Conservation (phyloP, 2,329 filamentous ascomycete genomes). For the Ceratocystis huliohia region DNA sequence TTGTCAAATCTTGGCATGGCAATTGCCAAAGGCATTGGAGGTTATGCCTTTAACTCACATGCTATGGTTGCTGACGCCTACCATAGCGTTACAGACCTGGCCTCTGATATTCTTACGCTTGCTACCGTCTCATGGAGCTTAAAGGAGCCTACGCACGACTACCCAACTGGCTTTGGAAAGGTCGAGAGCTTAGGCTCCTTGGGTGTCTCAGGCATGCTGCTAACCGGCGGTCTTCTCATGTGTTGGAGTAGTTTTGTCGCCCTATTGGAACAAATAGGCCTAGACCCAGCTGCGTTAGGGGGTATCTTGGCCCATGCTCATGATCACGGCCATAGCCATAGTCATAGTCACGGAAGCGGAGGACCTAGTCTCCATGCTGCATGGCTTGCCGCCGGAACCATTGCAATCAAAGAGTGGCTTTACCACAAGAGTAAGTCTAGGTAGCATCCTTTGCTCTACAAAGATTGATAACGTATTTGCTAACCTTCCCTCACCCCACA, state of each 20-base stretch:
- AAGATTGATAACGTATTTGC: neutral
- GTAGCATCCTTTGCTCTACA: neutral
- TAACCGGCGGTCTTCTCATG: slow-evolving; percentile 86
- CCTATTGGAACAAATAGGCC: slow-evolving; percentile 21
- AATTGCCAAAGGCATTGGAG: slow-evolving; percentile 79
- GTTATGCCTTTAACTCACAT: slow-evolving; percentile 90
- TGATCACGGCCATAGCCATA: slow-evolving; percentile 51
- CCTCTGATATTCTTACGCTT: slow-evolving; percentile 87
- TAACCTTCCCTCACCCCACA: slow-evolving; percentile 28
- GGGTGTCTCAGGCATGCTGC: slow-evolving; percentile 81
- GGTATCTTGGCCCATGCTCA: slow-evolving; percentile 52
- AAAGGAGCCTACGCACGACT: slow-evolving; percentile 67
- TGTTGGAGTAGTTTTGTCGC: slow-evolving; percentile 55
- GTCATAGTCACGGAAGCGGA: slow-evolving; percentile 36
- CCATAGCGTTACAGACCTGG: slow-evolving; percentile 88
- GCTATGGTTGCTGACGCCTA: slow-evolving; percentile 87
- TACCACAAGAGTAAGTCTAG: slow-evolving; percentile 79
- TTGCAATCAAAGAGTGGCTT: slow-evolving; percentile 89
- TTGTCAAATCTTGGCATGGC: slow-evolving; percentile 91
- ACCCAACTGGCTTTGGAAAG: slow-evolving; percentile 90
- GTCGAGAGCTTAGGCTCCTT: slow-evolving; percentile 91
- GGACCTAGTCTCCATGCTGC: slow-evolving; percentile 82
- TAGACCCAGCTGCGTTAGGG: slow-evolving; percentile 37
- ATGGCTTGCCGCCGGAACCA: slow-evolving; percentile 84
- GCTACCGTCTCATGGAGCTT: slow-evolving; percentile 90